These are phyloP conservation scores for Xylaria sp. DNA, from an alignment of 2,329 filamentous ascomycete species.

Conservation along the genomic window DNA sequence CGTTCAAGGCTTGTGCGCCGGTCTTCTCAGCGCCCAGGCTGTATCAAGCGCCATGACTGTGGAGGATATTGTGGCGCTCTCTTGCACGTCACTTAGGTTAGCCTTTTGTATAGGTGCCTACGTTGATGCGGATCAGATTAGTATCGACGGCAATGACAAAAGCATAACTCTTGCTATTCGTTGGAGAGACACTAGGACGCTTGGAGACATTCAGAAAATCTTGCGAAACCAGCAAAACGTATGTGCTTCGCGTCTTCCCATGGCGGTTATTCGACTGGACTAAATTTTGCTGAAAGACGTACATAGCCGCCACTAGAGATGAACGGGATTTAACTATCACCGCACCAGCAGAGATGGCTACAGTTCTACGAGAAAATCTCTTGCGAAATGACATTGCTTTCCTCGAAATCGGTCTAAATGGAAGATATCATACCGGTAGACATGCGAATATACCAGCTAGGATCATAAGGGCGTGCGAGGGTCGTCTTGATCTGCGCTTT, in stretches of 20 bases:
- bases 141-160: background rate
- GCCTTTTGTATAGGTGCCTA: constrained; percentile 25
- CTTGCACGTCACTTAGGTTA: constrained; percentile 19
- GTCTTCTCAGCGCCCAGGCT: constrained; percentile 21
- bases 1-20: constrained; percentile 19
- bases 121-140: constrained; percentile 12
- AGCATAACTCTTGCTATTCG: constrained; percentile 9
- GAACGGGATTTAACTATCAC: constrained; percentile 21
- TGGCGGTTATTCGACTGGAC: background rate
- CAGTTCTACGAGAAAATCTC: background rate
- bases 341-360: background rate
- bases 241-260: background rate
- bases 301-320: constrained; percentile 22
- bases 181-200: constrained; percentile 3
- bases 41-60: constrained; percentile 19
- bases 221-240: constrained; percentile 8
- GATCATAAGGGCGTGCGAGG: constrained; percentile 24
- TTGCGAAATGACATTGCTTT: background rate
- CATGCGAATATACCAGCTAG: constrained; percentile 13
- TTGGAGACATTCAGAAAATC: constrained; percentile 17
- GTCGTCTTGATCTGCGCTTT: constrained; percentile 22
- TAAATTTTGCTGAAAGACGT: constrained; percentile 7
- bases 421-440: constrained; percentile 4
- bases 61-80: constrained; percentile 9
- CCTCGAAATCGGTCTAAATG: constrained; percentile 10